Evolutionary conservation across 176 grass and related monocot genomes (phyloP).

Genomic region (Zizania latifolia): DNA sequence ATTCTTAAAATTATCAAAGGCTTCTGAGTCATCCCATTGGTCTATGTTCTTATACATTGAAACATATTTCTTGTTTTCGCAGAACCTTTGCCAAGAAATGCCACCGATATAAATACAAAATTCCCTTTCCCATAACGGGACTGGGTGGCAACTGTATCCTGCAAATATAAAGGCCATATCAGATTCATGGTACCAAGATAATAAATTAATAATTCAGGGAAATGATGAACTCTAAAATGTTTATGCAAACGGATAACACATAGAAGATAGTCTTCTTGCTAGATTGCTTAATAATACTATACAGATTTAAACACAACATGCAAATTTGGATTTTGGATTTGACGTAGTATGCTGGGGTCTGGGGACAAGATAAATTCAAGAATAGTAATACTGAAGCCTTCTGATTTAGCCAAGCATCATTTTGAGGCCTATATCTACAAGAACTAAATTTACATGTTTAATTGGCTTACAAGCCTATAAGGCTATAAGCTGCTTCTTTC

Average conservation of each 20-base stretch:
- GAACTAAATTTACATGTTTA: background rate
- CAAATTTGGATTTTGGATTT: background rate
- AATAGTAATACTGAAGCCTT: background rate
- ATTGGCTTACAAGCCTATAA: background rate
- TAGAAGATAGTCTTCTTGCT: background rate
- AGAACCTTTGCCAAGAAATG: slow-evolving; percentile 47
- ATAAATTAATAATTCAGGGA: background rate
- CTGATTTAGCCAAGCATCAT: background rate
- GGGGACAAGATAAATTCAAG: background rate
- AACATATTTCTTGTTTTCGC: slow-evolving; percentile 37
- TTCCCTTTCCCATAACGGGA: slow-evolving; percentile 58
- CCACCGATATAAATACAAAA: slow-evolving; percentile 39
- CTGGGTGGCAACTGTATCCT: slow-evolving; percentile 14
- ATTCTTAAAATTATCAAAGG: slow-evolving; percentile 40
- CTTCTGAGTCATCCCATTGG: slow-evolving; percentile 44
- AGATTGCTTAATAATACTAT: background rate
- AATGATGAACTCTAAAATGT: background rate
- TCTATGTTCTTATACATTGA: slow-evolving; percentile 16
- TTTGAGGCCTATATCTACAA: background rate
- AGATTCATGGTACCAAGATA: background rate
- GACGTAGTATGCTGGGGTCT: background rate
- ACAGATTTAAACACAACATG: background rate
- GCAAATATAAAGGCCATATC: background rate
- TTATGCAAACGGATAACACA: slow-evolving; percentile 6
- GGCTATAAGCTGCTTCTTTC: background rate